A percentile compares a stretch with the other conserved stretches of the same genome.
These are phyloP conservation scores for Pseudonitzschia delicatissima DNA, from an alignment of 108 stramenopile species.

Conservation along the genomic window DNA sequence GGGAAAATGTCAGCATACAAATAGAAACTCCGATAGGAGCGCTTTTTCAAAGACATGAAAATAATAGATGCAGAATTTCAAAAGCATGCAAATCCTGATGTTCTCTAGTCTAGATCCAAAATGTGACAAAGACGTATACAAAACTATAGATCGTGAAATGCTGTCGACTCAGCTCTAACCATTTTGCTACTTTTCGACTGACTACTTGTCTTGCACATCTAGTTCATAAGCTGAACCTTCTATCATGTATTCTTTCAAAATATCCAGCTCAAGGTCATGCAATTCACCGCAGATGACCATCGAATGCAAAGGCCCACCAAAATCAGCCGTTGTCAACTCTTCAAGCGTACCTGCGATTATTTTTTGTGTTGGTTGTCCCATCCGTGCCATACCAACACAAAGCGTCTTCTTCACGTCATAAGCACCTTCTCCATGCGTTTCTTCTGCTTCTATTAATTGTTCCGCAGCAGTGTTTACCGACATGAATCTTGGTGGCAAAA, in stretches of 20 bases:
- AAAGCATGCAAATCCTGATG: no score
- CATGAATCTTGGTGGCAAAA: constrained; percentile 99
- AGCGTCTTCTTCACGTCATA: constrained; percentile 66
- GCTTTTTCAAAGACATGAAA: no score
- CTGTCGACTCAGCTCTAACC: not conserved
- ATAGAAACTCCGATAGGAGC: no score
- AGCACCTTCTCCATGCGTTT: constrained; percentile 52
- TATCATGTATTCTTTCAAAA: constrained; percentile 66
- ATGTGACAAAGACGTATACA: no score
- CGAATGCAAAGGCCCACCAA: constrained; percentile 94
- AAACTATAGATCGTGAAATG: no score
- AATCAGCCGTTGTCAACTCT: constrained; percentile 85
- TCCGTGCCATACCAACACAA: constrained; percentile 90
- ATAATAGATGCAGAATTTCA: no score
- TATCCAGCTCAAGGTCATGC: constrained; percentile 92
- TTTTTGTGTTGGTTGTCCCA: constrained; percentile 90
- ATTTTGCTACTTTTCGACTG: not conserved
- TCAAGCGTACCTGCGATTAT: constrained; percentile 92
- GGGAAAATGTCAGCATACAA: no score
- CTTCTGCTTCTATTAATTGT: constrained; percentile 91
- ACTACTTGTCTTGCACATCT: constrained; percentile 16
- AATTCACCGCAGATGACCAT: constrained; percentile 93
- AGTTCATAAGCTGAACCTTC: constrained; percentile 58
- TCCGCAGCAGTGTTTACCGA: constrained; percentile 86
- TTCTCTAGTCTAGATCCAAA: no score